phyloP scores from a whole-genome alignment of 805 yeast species.

The Scheffersomyces ergatensis region DNA sequence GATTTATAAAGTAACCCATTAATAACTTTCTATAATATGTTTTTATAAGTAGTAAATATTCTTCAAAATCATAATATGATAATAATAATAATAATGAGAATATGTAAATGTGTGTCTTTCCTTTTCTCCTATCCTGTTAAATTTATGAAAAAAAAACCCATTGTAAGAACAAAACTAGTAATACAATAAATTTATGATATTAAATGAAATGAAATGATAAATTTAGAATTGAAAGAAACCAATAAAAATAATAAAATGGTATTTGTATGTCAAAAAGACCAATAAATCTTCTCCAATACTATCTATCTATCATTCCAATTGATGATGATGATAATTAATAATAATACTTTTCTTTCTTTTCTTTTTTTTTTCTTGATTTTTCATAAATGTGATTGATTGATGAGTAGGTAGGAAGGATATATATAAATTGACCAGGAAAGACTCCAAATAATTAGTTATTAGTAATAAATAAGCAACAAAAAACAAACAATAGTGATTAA shows the following conservation, averaged over 20 bases:
- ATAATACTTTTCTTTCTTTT: no score
- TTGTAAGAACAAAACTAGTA: slow-evolving; percentile 5
- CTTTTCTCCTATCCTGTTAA: slow-evolving; percentile 1
- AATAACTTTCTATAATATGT: slow-evolving; percentile 17
- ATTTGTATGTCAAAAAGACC: no score
- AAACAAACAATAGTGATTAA: slow-evolving; percentile 19
- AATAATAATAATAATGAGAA: slow-evolving; percentile 1
- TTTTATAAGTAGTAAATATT: background rate
- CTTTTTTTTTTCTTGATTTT: no score
- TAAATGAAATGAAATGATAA: slow-evolving; percentile 2
- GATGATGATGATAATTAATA: no score
- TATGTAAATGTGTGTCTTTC: background rate
- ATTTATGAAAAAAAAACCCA: slow-evolving; percentile 3
- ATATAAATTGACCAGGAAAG: no score
- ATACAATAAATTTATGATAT: slow-evolving; percentile 7
- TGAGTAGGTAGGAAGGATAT: no score
- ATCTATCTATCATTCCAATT: no score
- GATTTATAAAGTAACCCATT: slow-evolving; percentile 22
- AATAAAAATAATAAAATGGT: no score
- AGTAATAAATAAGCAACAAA: slow-evolving; percentile 9
- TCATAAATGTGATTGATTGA: no score
- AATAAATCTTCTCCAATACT: no score
- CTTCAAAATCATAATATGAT: no score
- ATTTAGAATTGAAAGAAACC: background rate
- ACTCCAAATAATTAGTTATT: background rate